Evolutionary conservation across 1,284 basidiomycete species (phyloP), one percentile per base, ranked within the genome.

Genomic region (Sanghuangporus sanghuang): DNA sequence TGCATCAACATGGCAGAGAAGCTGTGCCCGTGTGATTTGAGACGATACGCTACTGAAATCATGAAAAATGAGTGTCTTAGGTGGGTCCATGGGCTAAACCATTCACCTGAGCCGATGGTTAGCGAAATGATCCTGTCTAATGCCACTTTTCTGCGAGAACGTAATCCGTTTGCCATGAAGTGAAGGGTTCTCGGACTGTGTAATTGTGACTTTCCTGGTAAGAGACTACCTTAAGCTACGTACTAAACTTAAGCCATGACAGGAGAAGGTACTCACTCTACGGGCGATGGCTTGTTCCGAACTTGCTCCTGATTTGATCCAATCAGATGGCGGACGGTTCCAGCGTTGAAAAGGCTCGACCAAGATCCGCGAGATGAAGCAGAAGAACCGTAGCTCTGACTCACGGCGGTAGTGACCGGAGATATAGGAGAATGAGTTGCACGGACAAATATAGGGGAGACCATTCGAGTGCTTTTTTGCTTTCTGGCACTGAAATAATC

Each of bases 281-380:
- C 16, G n/a, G 48, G 35, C 6, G 49, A 39, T 18, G n/a, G 11
- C 49, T 60, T 60, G 16, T 16, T 40, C 46, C 39, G 58, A 12
- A 23, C 21, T 16, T 59, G 58, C 32, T 53, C 69, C 40, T 81
- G 80, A 52, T 80, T 73, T 38, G 82, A 81, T 8, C 77, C 77
- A 76, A 91, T 84, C 57, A 90, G 81, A 58, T 89, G 86, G 23
- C 86, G 79, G 73, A 90, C 78, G 49, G 78, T 81, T 8, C 81
- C 82, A 0, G 86, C 74, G 62, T 84, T 86, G 71, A 90, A 88
- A 3, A 92, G 70, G 69, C 84, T 90, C 0, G 88, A 88, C 90
- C 89, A 90, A 0, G 90, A 89, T 2, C 84, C 87, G 53, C 84
- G 79, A 2, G 89, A 90, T 12, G 84, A 83, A 32, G 74, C 77